phyloP scores from a whole-genome alignment of 768 basidiomycete genomes.

The Gelatoporia subvermispora region DNA sequence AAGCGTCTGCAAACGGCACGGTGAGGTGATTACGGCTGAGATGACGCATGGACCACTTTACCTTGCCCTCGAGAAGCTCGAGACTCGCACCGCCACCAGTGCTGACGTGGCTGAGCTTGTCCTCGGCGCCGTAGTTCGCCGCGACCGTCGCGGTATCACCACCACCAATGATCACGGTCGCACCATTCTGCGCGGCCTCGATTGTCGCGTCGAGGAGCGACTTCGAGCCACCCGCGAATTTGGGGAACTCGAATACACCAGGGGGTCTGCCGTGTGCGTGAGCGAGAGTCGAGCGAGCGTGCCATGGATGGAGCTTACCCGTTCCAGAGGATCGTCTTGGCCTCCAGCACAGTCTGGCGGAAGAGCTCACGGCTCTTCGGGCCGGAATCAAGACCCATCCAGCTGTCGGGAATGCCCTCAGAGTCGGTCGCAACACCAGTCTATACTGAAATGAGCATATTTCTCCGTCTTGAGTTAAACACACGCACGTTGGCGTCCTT shows the following conservation, averaged over 20 bases:
- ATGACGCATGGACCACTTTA: constrained; percentile 25
- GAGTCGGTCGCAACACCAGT: constrained; percentile 70
- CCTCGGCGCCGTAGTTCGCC: constrained; percentile 80
- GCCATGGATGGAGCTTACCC: constrained; percentile 44
- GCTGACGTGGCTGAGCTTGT: constrained; percentile 91
- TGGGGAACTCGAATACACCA: constrained; percentile 95
- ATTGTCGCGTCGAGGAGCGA: constrained; percentile 80
- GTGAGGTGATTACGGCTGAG: constrained; percentile 8
- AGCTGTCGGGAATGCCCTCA: constrained; percentile 86
- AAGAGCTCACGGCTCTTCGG: constrained; percentile 79
- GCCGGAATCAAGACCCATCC: constrained; percentile 95
- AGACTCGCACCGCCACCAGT: constrained; percentile 93
- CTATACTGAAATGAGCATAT: constrained; percentile 30
- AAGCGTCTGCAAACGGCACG: constrained; percentile 48
- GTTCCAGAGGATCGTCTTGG: constrained; percentile 98
- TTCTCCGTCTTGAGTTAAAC: neutral
- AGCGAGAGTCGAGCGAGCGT: neutral
- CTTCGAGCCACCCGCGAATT: constrained; percentile 83
- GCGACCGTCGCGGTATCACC: constrained; percentile 96
- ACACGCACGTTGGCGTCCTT: constrained; percentile 77
- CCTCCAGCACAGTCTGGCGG: constrained; percentile 70
- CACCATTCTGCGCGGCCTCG: constrained; percentile 79
- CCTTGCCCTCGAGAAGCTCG: constrained; percentile 98
- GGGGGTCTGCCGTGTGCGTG: constrained; percentile 60
- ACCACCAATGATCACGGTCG: constrained; percentile 93